Evolutionary conservation across 495 filamentous ascomycete genomes (phyloP).

Genomic region (Talaromyces proteolyticus): DNA sequence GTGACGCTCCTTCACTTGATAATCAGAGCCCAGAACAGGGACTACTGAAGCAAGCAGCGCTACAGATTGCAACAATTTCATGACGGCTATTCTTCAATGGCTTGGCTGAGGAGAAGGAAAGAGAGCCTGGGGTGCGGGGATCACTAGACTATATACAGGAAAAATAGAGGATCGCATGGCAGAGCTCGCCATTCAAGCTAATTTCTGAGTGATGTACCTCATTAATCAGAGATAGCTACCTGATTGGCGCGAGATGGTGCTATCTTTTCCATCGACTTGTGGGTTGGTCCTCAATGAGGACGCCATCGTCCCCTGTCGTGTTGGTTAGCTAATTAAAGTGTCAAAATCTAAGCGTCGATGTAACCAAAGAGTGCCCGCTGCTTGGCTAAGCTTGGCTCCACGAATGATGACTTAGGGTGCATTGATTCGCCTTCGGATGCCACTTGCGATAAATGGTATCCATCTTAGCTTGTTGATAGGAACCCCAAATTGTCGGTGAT

Average conservation of each 20-base stretch:
- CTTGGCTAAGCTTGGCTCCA: no score
- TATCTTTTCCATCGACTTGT: not conserved
- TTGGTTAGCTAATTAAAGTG: no score
- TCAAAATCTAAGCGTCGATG: not conserved
- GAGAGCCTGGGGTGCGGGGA: not conserved
- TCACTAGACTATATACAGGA: not conserved
- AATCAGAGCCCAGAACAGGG: constrained; percentile 9
- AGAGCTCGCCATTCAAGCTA: not conserved
- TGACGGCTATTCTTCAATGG: not conserved
- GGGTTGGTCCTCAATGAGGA: no score
- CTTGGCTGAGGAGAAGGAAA: not conserved
- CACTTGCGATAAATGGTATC: not conserved
- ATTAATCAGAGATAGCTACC: not conserved
- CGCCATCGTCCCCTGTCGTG: no score
- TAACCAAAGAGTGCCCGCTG: not conserved
- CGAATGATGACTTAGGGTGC: no score
- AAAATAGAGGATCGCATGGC: not conserved
- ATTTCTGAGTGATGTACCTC: not conserved
- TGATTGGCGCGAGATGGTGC: not conserved
- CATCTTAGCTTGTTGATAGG: not conserved
- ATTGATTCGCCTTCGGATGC: not conserved
- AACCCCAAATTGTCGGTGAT: no score
- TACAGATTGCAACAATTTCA: not conserved
- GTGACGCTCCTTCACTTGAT: constrained; percentile 49
- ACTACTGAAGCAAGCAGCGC: not conserved